Evolutionary conservation across 306 rosid genomes (phyloP).

Genomic region (Ceratonia siliqua): DNA sequence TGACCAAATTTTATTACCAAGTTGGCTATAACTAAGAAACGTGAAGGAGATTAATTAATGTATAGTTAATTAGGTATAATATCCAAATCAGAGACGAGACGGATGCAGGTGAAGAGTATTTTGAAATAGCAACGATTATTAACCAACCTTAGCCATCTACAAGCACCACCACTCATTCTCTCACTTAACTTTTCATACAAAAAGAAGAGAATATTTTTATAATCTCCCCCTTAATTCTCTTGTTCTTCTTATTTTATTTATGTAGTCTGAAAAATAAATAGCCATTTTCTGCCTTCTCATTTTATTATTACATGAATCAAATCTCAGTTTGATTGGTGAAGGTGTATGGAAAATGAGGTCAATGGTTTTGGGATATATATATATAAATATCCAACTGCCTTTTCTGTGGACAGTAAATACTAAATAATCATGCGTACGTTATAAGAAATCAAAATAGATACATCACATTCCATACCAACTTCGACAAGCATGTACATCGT

Average conservation of each 20-base stretch:
- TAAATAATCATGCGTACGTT: background rate
- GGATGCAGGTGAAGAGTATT: too few relatives aligned
- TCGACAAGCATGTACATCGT: too few relatives aligned
- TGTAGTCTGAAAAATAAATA: background rate
- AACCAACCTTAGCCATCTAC: too few relatives aligned
- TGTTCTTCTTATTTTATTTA: background rate
- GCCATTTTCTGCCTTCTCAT: background rate
- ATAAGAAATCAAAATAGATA: background rate
- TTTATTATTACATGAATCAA: background rate
- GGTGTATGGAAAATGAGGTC: slow-evolving; percentile 16
- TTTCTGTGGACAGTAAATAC: background rate
- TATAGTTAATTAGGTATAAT: too few relatives aligned
- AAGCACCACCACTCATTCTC: too few relatives aligned
- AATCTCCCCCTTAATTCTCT: background rate
- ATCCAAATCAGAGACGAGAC: too few relatives aligned
- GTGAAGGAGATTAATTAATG: background rate
- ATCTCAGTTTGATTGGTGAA: slow-evolving; percentile 19
- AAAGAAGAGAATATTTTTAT: background rate
- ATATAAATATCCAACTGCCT: slow-evolving; percentile 14
- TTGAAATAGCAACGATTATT: too few relatives aligned
- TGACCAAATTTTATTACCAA: slow-evolving; percentile 1
- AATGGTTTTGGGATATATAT: slow-evolving; percentile 1
- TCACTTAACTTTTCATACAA: too few relatives aligned
- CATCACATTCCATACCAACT: background rate
- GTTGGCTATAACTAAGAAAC: background rate